Conservation (phyloP, 306 rosid species). For the Prunus padus region DNA sequence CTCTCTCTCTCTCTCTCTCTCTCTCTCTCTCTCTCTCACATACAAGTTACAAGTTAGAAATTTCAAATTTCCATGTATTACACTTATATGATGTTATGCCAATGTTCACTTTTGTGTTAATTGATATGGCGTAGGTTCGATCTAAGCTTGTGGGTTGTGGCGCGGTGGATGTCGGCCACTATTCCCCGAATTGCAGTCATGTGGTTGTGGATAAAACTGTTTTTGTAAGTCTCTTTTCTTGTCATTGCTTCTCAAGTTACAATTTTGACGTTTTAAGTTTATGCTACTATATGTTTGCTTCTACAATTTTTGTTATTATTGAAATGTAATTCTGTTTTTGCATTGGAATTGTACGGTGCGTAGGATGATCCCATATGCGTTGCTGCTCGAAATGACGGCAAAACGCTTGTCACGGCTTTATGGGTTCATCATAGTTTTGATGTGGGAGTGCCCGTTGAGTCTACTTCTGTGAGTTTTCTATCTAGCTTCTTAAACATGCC, state of each 20-base stretch:
- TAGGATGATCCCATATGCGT: slow-evolving; percentile 79
- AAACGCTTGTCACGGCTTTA: slow-evolving; percentile 65
- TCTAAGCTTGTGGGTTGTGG: slow-evolving; percentile 70
- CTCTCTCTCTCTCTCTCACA: neutral
- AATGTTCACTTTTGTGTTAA: neutral
- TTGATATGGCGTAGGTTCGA: slow-evolving; percentile 50
- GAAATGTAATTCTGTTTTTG: neutral
- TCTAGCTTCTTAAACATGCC: neutral
- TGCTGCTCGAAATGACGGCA: slow-evolving; percentile 73
- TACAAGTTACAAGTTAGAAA: neutral
- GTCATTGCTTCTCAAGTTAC: neutral
- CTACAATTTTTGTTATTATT: neutral
- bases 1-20: neutral
- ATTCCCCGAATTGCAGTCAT: slow-evolving; percentile 64
- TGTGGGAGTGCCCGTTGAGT: slow-evolving; percentile 57
- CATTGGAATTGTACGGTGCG: neutral
- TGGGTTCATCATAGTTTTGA: slow-evolving; percentile 92
- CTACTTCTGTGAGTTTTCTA: slow-evolving; percentile 53
- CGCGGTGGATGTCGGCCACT: slow-evolving; percentile 65
- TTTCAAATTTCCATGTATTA: neutral
- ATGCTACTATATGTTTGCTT: neutral
- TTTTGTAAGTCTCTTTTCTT: slow-evolving; percentile 34
- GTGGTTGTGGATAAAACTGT: slow-evolving; percentile 63
- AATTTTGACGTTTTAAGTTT: neutral
- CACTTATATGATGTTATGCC: neutral